Percentiles rank a stretch among this genome's conserved stretches.
These are phyloP conservation scores for Murraya paniculata DNA, from an alignment of 345 rosid species.

Conservation along the genomic window DNA sequence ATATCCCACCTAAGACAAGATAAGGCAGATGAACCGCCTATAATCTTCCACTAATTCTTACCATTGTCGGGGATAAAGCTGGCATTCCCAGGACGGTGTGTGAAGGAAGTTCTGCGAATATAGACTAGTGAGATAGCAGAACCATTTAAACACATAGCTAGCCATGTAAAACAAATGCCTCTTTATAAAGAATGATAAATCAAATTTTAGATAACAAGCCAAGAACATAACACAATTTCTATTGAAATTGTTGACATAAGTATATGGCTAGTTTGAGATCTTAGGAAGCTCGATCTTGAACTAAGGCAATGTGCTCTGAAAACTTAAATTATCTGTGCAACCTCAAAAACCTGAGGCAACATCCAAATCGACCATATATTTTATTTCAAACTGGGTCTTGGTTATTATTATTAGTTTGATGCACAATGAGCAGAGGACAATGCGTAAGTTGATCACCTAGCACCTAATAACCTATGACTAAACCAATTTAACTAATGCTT, in stretches of 20 bases:
- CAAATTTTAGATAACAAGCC: not conserved
- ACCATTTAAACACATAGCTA: not conserved
- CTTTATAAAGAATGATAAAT: not conserved
- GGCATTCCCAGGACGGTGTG: constrained; percentile 85
- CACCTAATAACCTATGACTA: not conserved
- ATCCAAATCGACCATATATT: not conserved
- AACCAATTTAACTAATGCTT: not conserved
- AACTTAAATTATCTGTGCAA: not conserved
- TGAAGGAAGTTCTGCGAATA: constrained; percentile 52
- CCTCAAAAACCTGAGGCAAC: not conserved
- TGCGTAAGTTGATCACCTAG: not conserved
- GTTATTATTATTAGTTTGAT: not conserved
- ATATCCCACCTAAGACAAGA: constrained; percentile 3
- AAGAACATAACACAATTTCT: not conserved
- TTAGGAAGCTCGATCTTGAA: not conserved
- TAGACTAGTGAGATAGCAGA: constrained; percentile 8
- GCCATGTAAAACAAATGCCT: not conserved
- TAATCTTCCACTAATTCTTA: constrained; percentile 29
- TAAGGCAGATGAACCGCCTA: not conserved
- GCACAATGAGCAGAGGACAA: not conserved
- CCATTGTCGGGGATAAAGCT: constrained; percentile 99
- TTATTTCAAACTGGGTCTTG: not conserved
- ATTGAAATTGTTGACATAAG: not conserved
- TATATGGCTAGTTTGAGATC: not conserved
- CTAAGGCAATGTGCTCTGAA: not conserved